Conservation (phyloP, 1,284 basidiomycete species). For the Farysia itapuensis region DNA sequence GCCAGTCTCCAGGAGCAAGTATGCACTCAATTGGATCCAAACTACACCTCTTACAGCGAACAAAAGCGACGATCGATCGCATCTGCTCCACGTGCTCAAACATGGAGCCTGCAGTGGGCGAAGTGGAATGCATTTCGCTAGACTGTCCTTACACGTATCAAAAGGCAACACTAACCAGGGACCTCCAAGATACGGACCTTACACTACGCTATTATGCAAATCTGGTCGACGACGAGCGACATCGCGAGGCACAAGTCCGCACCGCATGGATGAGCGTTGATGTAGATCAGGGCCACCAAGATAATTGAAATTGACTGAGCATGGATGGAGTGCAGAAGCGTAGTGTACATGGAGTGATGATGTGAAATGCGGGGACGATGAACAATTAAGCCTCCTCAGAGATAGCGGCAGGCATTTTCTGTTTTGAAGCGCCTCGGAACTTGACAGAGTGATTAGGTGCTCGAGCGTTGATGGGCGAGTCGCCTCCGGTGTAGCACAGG, state of each 20-base stretch:
- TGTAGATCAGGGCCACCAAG: no score
- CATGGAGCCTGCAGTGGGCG: slow-evolving; percentile 6
- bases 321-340: not conserved
- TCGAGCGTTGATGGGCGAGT: slow-evolving; percentile 51
- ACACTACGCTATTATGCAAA: slow-evolving; percentile 3
- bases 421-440: slow-evolving; percentile 12
- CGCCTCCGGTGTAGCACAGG: slow-evolving; percentile 59
- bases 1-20: slow-evolving; percentile 10
- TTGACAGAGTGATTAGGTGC: not conserved
- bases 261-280: no score
- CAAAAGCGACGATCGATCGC: slow-evolving; percentile 18
- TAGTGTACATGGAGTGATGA: not conserved
- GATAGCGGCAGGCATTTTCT: slow-evolving; percentile 34
- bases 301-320: not conserved
- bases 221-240: slow-evolving; percentile 6
- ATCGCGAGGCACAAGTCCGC: slow-evolving; percentile 6
- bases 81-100: slow-evolving; percentile 45
- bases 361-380: no score
- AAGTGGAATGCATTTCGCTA: slow-evolving; percentile 41
- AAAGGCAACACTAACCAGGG: slow-evolving; percentile 19
- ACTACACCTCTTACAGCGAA: slow-evolving; percentile 18
- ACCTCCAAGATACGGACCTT: slow-evolving; percentile 7
- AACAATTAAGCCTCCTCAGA: slow-evolving; percentile 16
- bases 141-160: slow-evolving; percentile 53
- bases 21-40: slow-evolving; percentile 9